These are phyloP conservation scores for Mycena indigotica DNA, from an alignment of 768 basidiomycete species.

Conservation along the genomic window DNA sequence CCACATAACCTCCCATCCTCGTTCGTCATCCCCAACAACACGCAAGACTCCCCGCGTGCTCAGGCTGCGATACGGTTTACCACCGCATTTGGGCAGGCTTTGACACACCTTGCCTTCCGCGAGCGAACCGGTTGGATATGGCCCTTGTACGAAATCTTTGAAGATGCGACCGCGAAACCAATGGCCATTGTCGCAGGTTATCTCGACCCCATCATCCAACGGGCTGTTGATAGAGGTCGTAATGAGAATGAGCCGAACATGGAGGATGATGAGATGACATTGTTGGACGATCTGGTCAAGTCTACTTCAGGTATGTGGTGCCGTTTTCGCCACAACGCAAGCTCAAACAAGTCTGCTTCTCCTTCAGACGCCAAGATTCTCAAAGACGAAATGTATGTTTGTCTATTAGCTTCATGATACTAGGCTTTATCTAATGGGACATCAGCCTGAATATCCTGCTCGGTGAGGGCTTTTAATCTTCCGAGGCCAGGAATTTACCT, in stretches of 20 bases:
- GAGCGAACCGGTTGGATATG: conserved; percentile 15
- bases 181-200: conserved; percentile 15
- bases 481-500: not conserved
- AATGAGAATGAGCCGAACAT: not conserved
- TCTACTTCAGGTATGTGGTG: not conserved
- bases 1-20: conserved; percentile 12
- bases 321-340: not conserved
- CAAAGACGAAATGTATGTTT: not conserved
- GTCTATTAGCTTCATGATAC: not conserved
- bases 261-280: not conserved
- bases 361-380: not conserved
- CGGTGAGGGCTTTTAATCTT: not conserved
- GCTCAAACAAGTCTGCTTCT: too few relatives aligned
- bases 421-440: not conserved
- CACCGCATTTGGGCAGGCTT: not conserved
- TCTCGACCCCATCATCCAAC: conserved; percentile 17
- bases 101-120: conserved; percentile 1
- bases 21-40: not conserved
- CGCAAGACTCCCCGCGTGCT: not conserved
- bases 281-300: not conserved
- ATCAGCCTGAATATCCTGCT: not conserved
- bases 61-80: not conserved
- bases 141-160: conserved; percentile 19
- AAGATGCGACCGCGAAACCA: conserved; percentile 11
- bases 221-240: conserved; percentile 12